These are phyloP conservation scores for Sclerotinia nivalis DNA, from an alignment of 2,329 filamentous ascomycete genomes.

Conservation along the genomic window DNA sequence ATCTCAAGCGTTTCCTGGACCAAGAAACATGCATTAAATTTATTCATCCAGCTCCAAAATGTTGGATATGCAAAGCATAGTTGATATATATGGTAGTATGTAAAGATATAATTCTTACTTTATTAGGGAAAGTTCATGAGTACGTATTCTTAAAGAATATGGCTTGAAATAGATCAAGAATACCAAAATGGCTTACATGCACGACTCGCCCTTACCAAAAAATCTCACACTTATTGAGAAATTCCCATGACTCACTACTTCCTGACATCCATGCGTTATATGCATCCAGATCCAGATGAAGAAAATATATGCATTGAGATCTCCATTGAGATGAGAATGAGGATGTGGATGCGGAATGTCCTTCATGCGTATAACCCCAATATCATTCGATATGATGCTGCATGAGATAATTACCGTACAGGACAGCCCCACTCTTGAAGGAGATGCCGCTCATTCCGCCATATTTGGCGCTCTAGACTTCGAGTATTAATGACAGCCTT, in stretches of 20 bases:
- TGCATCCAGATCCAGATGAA: not conserved
- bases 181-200: not conserved
- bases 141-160: not conserved
- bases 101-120: not conserved
- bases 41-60: not conserved
- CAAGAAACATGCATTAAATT: not conserved
- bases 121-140: not conserved
- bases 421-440: not conserved
- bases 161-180: not conserved
- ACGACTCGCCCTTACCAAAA: not conserved
- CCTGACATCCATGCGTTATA: not conserved
- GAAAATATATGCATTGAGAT: too few relatives aligned
- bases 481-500: not conserved
- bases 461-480: slow-evolving; percentile 1
- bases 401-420: slow-evolving; percentile 2
- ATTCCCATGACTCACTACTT: not conserved
- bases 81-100: not conserved
- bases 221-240: not conserved
- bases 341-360: too few relatives aligned
- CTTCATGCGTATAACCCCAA: not conserved
- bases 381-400: slow-evolving; percentile 11
- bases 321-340: too few relatives aligned
- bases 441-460: not conserved
- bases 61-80: not conserved
- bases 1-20: not conserved